Conservation (phyloP, 1,284 basidiomycete genomes). For the Garcileccinum viscosum region DNA sequence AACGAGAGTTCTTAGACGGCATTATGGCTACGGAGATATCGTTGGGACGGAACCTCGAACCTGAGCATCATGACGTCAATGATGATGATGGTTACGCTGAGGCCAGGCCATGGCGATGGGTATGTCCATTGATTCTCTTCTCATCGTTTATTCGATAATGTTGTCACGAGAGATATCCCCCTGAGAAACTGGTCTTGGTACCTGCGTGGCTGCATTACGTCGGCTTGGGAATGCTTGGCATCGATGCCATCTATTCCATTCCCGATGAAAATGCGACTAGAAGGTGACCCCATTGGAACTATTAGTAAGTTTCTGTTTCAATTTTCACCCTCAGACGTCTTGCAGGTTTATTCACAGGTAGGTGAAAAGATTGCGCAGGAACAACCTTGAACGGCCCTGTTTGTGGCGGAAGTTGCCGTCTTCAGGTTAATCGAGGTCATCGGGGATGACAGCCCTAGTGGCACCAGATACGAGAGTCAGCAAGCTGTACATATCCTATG, state of each 20-base stretch:
- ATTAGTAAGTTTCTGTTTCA: neutral
- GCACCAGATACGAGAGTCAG: neutral
- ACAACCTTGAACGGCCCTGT: neutral
- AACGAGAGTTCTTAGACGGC: constrained; percentile 3
- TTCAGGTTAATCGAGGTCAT: neutral
- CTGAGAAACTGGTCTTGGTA: too few species aligned
- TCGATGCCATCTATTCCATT: neutral
- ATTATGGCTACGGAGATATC: constrained; percentile 8
- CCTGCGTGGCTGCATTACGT: too few species aligned
- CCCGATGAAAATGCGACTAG: neutral
- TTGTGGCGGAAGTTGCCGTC: neutral
- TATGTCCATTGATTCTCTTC: too few species aligned
- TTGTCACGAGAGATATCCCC: neutral
- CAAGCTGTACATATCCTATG: neutral
- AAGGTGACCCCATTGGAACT: neutral
- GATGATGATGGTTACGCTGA: neutral
- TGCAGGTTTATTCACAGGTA: neutral
- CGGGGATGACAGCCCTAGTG: neutral
- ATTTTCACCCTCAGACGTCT: neutral
- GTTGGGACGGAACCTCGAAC: neutral
- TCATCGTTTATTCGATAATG: neutral
- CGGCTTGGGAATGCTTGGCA: neutral
- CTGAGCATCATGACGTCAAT: neutral
- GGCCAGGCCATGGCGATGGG: neutral
- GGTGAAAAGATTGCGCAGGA: neutral